phyloP scores from a whole-genome alignment of 495 filamentous ascomycete genomes.

The Aspergillus biplanus region DNA sequence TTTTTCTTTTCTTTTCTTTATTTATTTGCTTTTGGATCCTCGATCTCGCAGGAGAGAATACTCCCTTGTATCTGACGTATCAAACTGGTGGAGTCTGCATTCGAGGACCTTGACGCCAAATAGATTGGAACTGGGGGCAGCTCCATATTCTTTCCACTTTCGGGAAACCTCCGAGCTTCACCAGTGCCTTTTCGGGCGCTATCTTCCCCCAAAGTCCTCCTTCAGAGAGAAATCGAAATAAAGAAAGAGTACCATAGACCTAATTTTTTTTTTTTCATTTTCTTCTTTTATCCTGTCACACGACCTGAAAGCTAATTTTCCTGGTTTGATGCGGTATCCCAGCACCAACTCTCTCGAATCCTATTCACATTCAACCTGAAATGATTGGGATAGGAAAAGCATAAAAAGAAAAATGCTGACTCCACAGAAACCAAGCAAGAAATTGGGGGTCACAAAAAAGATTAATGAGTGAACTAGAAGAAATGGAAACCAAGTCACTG shows the following conservation, averaged over 20 bases:
- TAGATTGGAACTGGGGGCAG: not conserved
- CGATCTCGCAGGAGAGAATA: not conserved
- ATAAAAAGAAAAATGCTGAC: not conserved
- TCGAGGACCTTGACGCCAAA: not conserved
- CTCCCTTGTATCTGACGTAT: not conserved
- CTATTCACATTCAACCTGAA: too few species aligned
- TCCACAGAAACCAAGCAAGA: too few species aligned
- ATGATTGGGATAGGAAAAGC: not conserved
- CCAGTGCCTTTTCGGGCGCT: not conserved
- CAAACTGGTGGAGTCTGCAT: not conserved
- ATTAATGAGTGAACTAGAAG: too few species aligned
- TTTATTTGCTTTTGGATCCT: not conserved
- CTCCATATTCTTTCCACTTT: not conserved
- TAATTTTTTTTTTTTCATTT: too few species aligned
- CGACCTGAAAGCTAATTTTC: too few species aligned
- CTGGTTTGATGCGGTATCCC: too few species aligned
- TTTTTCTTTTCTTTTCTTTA: not conserved
- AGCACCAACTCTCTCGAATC: too few species aligned
- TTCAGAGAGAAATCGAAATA: too few species aligned
- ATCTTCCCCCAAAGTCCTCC: not conserved
- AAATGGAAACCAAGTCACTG: not conserved
- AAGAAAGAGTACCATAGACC: too few species aligned
- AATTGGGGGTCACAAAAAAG: too few species aligned
- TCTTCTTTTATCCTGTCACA: too few species aligned
- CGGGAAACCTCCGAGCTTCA: conserved; percentile 1